Percentiles rank a stretch among this genome's conserved stretches.
phyloP scores from a whole-genome alignment of 306 rosid species.

The Mucuna pruriens region DNA sequence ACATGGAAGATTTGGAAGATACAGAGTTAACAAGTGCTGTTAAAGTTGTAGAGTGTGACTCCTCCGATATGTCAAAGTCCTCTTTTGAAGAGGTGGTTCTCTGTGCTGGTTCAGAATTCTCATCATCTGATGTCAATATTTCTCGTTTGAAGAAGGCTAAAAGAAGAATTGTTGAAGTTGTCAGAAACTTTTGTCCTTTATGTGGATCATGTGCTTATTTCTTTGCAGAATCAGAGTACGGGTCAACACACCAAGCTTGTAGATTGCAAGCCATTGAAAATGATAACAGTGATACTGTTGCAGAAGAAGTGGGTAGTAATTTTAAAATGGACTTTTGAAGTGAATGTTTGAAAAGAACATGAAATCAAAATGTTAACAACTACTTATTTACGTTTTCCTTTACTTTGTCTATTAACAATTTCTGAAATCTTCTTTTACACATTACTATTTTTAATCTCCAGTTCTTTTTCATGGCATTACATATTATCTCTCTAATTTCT shows the following conservation, averaged over 20 bases:
- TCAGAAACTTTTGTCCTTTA: background rate
- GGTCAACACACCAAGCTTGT: too few species aligned
- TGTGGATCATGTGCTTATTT: background rate
- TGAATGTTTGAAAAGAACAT: background rate
- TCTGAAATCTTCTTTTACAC: background rate
- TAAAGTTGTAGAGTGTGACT: background rate
- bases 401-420: background rate
- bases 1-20: background rate
- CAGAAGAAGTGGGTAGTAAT: background rate
- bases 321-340: background rate
- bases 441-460: background rate
- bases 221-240: too few species aligned
- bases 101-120: too few species aligned
- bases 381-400: background rate
- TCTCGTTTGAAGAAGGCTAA: background rate
- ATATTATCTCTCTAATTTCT: background rate
- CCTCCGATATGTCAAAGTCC: background rate
- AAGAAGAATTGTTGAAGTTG: background rate
- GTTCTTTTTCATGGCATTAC: background rate
- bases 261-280: background rate
- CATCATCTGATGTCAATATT: too few species aligned
- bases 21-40: background rate
- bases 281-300: background rate
- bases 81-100: background rate
- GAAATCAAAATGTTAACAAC: background rate